Conservation (phyloP, 768 basidiomycete genomes). For the Tricholoma saponaceum region DNA sequence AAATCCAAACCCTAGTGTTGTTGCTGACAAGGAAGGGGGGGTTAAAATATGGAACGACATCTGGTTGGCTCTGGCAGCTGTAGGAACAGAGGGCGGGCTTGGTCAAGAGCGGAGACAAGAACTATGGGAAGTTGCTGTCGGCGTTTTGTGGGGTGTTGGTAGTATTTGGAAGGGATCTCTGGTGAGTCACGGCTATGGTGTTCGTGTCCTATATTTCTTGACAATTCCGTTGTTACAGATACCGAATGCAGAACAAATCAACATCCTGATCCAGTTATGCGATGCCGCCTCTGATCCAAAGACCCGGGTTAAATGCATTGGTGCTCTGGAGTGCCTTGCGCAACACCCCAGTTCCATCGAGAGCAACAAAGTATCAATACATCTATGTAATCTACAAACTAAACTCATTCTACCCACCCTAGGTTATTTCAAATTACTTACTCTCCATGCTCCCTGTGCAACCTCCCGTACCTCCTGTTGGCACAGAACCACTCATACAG, state of each 20-base stretch:
- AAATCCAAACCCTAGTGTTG: constrained; percentile 34
- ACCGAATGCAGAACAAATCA: constrained; percentile 57
- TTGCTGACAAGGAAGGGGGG: constrained; percentile 46
- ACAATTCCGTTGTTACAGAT: constrained; percentile 28
- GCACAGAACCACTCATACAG: constrained; percentile 72
- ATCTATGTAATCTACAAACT: background rate
- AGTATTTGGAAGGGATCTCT: constrained; percentile 67
- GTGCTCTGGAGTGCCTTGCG: constrained; percentile 82
- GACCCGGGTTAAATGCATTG: constrained; percentile 74
- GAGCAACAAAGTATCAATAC: constrained; percentile 44
- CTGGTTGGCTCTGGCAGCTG: constrained; percentile 57
- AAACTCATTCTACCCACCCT: background rate
- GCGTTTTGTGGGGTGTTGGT: constrained; percentile 87
- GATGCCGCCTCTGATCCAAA: constrained; percentile 48
- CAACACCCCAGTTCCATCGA: constrained; percentile 60
- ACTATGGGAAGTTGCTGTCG: constrained; percentile 76
- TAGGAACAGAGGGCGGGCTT: constrained; percentile 54
- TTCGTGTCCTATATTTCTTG: background rate
- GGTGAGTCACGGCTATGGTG: constrained; percentile 33
- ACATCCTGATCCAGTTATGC: constrained; percentile 63
- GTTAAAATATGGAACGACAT: constrained; percentile 57
- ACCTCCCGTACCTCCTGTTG: constrained; percentile 34
- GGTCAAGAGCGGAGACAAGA: constrained; percentile 70
- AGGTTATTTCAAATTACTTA: constrained; percentile 65
- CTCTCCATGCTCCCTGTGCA: constrained; percentile 56